Evolutionary conservation across 2,329 filamentous ascomycete species (phyloP).

Genomic region (Hymenoscyphus scutula): DNA sequence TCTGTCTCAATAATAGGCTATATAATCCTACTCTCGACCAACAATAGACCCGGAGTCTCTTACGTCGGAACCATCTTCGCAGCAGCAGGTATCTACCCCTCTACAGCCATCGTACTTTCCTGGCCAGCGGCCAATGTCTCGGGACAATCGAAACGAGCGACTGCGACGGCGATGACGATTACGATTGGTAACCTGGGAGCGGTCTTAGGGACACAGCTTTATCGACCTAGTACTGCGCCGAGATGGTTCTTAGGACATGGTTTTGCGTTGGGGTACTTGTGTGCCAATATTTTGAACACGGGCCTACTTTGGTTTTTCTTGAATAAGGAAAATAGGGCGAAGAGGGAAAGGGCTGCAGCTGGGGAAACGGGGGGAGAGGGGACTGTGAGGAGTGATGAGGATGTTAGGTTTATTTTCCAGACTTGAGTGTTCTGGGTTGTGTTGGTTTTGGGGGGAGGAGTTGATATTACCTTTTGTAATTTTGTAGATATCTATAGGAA

Average conservation of each 20-base stretch:
- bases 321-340: slow-evolving; percentile 54
- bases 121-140: slow-evolving; percentile 73
- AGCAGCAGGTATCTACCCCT: slow-evolving; percentile 65
- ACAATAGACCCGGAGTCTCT: slow-evolving; percentile 51
- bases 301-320: slow-evolving; percentile 52
- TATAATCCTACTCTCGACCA: slow-evolving; percentile 51
- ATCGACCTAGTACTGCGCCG: slow-evolving; percentile 58
- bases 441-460: neutral
- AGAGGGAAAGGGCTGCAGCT: slow-evolving; percentile 44
- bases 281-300: slow-evolving; percentile 56
- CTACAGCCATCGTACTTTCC: slow-evolving; percentile 59
- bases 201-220: slow-evolving; percentile 68
- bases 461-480: neutral
- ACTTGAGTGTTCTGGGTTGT: slow-evolving; percentile 16
- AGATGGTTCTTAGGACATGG: slow-evolving; percentile 65
- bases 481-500: no score
- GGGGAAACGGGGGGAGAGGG: slow-evolving; percentile 54
- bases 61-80: slow-evolving; percentile 63
- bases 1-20: slow-evolving; percentile 61
- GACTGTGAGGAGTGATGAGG: slow-evolving; percentile 53
- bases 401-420: slow-evolving; percentile 66
- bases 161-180: slow-evolving; percentile 69
- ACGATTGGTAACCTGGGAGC: slow-evolving; percentile 68
- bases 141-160: slow-evolving; percentile 66
- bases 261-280: slow-evolving; percentile 63